A percentile compares a stretch with the other conserved stretches of the same genome.
phyloP scores from a whole-genome alignment of 2,329 filamentous ascomycete species.

The Rutstroemia sp. region DNA sequence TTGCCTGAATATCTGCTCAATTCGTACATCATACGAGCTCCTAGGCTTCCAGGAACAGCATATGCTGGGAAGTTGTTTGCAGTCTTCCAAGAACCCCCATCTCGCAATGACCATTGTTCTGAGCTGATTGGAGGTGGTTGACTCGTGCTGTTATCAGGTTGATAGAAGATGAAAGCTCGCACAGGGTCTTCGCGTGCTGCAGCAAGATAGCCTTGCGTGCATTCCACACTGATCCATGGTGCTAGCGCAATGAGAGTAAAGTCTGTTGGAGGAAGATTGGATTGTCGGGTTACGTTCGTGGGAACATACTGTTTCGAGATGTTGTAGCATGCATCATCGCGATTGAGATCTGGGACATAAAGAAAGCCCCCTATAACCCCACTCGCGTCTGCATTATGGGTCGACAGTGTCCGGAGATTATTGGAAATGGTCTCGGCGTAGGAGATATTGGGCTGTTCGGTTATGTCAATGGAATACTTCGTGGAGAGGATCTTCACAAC shows the following conservation, averaged over 20 bases:
- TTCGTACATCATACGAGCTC: constrained; percentile 61
- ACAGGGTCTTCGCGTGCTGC: constrained; percentile 51
- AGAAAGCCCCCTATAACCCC: constrained; percentile 70
- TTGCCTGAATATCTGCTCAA: constrained; percentile 73
- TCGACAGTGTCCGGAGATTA: constrained; percentile 71
- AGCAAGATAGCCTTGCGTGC: constrained; percentile 65
- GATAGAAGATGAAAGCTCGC: constrained; percentile 57
- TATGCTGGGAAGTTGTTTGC: constrained; percentile 75
- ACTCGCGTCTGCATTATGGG: constrained; percentile 50
- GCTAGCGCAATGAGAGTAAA: constrained; percentile 75
- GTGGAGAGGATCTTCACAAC: constrained; percentile 3
- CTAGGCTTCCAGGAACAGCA: constrained; percentile 63
- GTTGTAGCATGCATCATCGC: constrained; percentile 53
- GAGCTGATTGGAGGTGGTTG: constrained; percentile 61
- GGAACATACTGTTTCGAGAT: constrained; percentile 62
- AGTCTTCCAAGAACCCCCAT: constrained; percentile 63
- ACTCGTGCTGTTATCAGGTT: constrained; percentile 45
- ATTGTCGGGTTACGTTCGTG: constrained; percentile 62
- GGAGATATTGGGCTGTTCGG: constrained; percentile 25
- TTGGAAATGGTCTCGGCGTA: constrained; percentile 33
- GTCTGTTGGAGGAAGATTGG: constrained; percentile 60
- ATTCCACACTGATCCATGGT: constrained; percentile 73
- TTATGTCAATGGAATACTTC: background rate
- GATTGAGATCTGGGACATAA: constrained; percentile 68
- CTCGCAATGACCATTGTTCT: constrained; percentile 61